Percentiles rank a stretch among this genome's conserved stretches.
Conservation (phyloP, 2,329 filamentous ascomycete species). For the Diaporthe sp. region DNA sequence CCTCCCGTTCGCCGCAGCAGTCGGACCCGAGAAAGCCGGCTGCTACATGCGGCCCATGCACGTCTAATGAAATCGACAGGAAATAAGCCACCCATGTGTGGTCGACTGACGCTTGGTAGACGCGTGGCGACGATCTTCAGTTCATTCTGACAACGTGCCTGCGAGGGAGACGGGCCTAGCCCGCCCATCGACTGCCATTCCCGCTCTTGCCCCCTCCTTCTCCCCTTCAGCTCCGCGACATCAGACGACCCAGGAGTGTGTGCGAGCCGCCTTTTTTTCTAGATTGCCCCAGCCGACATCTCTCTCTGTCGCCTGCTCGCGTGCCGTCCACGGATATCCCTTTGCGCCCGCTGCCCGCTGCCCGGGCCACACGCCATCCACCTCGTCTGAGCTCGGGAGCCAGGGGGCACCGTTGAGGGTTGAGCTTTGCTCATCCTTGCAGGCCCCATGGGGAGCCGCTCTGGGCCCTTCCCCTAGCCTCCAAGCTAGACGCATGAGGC, state of each 20-base stretch:
- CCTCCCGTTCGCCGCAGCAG: conserved; percentile 15
- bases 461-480: neutral
- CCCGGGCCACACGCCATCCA: neutral
- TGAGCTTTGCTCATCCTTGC: conserved; percentile 5
- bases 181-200: neutral
- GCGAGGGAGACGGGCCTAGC: conserved; percentile 2
- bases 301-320: neutral
- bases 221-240: conserved; percentile 1
- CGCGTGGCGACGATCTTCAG: conserved; percentile 28
- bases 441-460: conserved; percentile 2
- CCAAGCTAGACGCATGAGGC: conserved; percentile 11
- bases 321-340: neutral
- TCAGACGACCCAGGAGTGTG: conserved; percentile 11
- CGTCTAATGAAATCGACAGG: conserved; percentile 15
- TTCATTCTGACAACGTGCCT: conserved; percentile 13
- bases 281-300: neutral
- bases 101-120: conserved; percentile 16
- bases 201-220: neutral
- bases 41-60: conserved; percentile 13
- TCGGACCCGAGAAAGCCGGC: conserved; percentile 28
- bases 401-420: conserved; percentile 25
- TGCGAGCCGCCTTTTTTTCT: neutral
- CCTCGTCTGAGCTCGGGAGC: neutral
- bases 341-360: conserved; percentile 1
- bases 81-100: conserved; percentile 13